phyloP scores from a whole-genome alignment of 768 basidiomycete genomes.

The Lyophyllum semitale region DNA sequence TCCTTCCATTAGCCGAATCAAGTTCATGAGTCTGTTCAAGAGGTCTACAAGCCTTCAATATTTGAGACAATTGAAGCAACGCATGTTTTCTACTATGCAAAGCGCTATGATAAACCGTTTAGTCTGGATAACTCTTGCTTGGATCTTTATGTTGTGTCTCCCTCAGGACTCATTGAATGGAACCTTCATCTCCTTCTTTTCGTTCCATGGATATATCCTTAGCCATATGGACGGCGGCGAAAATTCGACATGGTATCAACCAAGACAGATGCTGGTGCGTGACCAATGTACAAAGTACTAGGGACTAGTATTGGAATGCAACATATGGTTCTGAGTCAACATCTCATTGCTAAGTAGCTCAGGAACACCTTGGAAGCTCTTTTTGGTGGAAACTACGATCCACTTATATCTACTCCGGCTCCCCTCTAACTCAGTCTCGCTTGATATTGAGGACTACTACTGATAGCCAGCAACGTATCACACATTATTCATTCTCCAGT shows the following conservation, averaged over 20 bases:
- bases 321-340: not conserved
- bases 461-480: too few species aligned
- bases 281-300: too few species aligned
- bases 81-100: not conserved
- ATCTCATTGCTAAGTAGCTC: not conserved
- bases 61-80: not conserved
- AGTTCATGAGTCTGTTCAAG: too few species aligned
- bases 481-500: not conserved
- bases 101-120: not conserved
- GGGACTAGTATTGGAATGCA: not conserved
- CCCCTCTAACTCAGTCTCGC: too few species aligned
- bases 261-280: not conserved
- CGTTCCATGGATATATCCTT: too few species aligned
- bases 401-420: too few species aligned
- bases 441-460: too few species aligned
- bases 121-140: not conserved
- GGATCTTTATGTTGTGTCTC: too few species aligned
- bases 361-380: not conserved
- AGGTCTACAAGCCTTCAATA: not conserved
- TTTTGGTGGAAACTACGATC: too few species aligned
- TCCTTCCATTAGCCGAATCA: too few species aligned
- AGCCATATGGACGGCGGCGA: not conserved
- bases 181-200: too few species aligned
- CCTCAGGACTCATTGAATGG: too few species aligned
- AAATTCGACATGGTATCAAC: not conserved